phyloP scores from a whole-genome alignment of 208 protist species.

The Herpetomonas samuelpessoai region DNA sequence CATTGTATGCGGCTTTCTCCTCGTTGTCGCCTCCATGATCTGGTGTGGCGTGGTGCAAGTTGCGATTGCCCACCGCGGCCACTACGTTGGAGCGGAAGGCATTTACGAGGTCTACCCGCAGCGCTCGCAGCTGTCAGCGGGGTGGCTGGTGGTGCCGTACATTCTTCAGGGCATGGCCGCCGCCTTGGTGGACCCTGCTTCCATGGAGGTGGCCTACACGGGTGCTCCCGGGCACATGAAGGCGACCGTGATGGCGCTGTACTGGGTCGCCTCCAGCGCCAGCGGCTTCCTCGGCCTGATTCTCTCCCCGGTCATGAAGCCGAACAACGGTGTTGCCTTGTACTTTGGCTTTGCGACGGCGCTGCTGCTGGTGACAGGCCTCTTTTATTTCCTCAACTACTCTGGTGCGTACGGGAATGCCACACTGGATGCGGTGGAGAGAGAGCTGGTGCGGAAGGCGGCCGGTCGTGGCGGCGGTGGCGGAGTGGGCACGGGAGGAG shows the following conservation, averaged over 20 bases:
- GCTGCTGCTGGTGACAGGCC: slow-evolving; percentile 25
- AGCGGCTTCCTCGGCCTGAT: slow-evolving; percentile 62
- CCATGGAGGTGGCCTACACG: slow-evolving; percentile 66
- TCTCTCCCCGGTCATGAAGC: slow-evolving; percentile 57
- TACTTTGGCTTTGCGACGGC: slow-evolving; percentile 46
- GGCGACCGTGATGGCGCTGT: slow-evolving; percentile 61
- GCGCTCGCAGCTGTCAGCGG: slow-evolving; percentile 25
- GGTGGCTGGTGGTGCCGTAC: slow-evolving; percentile 55
- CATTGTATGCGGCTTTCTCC: slow-evolving; percentile 32
- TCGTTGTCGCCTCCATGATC: slow-evolving; percentile 50
- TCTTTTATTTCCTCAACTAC: slow-evolving; percentile 43
- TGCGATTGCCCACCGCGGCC: slow-evolving; percentile 30
- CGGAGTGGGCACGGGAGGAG: background rate
- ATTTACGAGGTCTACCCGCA: slow-evolving; percentile 32
- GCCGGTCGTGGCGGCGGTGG: background rate
- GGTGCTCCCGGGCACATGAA: slow-evolving; percentile 57
- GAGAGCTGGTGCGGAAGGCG: background rate
- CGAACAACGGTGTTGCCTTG: slow-evolving; percentile 33
- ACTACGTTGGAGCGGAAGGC: slow-evolving; percentile 28
- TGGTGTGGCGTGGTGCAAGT: slow-evolving; percentile 57
- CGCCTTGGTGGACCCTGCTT: slow-evolving; percentile 58
- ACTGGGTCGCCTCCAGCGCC: slow-evolving; percentile 57
- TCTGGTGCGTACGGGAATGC: background rate
- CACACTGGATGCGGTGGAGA: background rate
- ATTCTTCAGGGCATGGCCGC: slow-evolving; percentile 56